Evolutionary conservation across 2,329 filamentous ascomycete genomes (phyloP).

Genomic region (Magnaporthiopsis poae): DNA sequence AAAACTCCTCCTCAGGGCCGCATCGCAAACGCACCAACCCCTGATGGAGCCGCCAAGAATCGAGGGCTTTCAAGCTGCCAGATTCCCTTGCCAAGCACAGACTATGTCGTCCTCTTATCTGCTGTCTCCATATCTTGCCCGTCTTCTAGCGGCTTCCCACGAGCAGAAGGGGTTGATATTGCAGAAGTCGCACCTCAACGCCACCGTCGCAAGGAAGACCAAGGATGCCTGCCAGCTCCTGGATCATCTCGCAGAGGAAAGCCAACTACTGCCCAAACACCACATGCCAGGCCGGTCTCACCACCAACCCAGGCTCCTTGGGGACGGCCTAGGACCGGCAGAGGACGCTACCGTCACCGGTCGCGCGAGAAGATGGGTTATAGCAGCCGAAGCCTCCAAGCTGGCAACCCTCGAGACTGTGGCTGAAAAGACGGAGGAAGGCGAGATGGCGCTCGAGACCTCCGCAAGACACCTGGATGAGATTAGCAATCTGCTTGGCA

Average conservation of each 20-base stretch:
- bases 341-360: conserved; percentile 30
- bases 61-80: conserved; percentile 8
- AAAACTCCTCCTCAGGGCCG: conserved; percentile 33
- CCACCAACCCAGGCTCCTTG: conserved; percentile 29
- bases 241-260: conserved; percentile 49
- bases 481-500: conserved; percentile 39
- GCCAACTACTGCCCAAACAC: conserved; percentile 47
- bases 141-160: conserved; percentile 41
- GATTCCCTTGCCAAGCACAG: conserved; percentile 6
- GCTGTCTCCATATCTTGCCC: conserved; percentile 46
- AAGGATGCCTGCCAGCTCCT: conserved; percentile 41
- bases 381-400: conserved; percentile 50
- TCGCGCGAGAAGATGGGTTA: conserved; percentile 47
- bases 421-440: conserved; percentile 49
- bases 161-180: conserved; percentile 48
- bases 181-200: conserved; percentile 48
- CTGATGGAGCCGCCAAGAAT: conserved; percentile 6
- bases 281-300: conserved; percentile 29
- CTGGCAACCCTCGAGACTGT: conserved; percentile 48
- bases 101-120: conserved; percentile 29
- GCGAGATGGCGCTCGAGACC: conserved; percentile 44
- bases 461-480: conserved; percentile 40
- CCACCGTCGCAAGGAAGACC: conserved; percentile 38
- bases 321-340: conserved; percentile 30
- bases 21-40: conserved; percentile 10